Conservation (phyloP, 441 rosid genomes). For the Raphanus hybrid region DNA sequence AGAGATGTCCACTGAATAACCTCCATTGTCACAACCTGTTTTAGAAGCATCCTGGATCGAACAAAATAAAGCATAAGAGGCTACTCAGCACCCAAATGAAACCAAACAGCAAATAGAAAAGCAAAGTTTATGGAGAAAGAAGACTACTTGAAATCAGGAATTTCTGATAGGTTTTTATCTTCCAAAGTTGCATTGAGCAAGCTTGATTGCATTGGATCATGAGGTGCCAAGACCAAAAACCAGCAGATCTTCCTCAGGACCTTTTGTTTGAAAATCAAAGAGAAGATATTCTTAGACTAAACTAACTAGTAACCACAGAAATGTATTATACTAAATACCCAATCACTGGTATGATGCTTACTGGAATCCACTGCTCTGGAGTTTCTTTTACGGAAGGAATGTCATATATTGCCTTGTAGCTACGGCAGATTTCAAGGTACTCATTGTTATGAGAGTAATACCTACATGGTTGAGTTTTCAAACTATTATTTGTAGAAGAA, state of each 20-base stretch:
- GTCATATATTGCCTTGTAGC: slow-evolving; percentile 95
- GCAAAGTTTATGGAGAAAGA: not conserved
- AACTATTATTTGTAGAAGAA: too few species aligned
- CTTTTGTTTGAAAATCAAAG: slow-evolving; percentile 46
- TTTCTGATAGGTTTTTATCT: slow-evolving; percentile 83
- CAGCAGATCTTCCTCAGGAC: slow-evolving; percentile 94
- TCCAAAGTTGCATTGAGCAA: slow-evolving; percentile 86
- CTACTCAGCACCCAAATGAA: not conserved
- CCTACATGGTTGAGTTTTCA: slow-evolving; percentile 54
- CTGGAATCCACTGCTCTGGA: slow-evolving; percentile 82
- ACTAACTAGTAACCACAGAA: not conserved
- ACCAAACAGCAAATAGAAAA: slow-evolving; percentile 14
- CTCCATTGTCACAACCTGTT: slow-evolving; percentile 96
- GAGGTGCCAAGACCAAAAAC: slow-evolving; percentile 87
- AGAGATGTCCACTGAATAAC: slow-evolving; percentile 96
- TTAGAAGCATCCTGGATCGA: slow-evolving; percentile 71
- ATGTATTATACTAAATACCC: not conserved
- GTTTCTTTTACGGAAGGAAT: slow-evolving; percentile 83
- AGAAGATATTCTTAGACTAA: not conserved
- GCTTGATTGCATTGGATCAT: slow-evolving; percentile 96
- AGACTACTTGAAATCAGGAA: slow-evolving; percentile 81
- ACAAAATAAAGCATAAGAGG: slow-evolving; percentile 7
- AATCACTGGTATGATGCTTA: slow-evolving; percentile 38
- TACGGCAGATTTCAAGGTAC: slow-evolving; percentile 91
- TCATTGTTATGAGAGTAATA: slow-evolving; percentile 86